Conservation (phyloP, 148 eudicot genomes). For the Dysphania ambrosioides region DNA sequence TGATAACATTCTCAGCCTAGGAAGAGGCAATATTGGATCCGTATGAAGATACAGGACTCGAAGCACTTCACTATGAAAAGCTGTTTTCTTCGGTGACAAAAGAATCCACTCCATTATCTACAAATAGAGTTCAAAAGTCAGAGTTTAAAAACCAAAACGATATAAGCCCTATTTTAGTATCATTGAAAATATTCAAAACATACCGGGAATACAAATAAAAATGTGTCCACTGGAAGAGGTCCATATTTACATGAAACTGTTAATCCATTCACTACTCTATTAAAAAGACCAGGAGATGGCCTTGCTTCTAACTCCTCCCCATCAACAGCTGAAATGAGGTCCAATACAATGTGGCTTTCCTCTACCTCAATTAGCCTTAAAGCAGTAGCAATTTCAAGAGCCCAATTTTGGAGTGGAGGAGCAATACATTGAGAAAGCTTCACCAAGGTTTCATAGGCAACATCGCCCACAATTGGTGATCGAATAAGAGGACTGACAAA, state of each 20-base stretch:
- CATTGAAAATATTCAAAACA: slow-evolving; percentile 15
- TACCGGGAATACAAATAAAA: slow-evolving; percentile 85
- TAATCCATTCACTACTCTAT: slow-evolving; percentile 64
- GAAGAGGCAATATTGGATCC: slow-evolving; percentile 89
- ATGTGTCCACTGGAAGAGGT: slow-evolving; percentile 92
- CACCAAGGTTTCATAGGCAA: slow-evolving; percentile 81
- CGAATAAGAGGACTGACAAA: slow-evolving; percentile 74
- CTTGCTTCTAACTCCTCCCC: slow-evolving; percentile 40
- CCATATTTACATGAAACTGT: slow-evolving; percentile 76
- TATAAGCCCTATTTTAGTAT: neutral
- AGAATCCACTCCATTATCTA: slow-evolving; percentile 89
- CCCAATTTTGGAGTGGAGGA: slow-evolving; percentile 85
- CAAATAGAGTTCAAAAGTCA: neutral
- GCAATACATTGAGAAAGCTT: slow-evolving; percentile 83
- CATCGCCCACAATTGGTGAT: slow-evolving; percentile 75
- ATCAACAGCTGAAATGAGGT: slow-evolving; percentile 48
- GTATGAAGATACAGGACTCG: slow-evolving; percentile 77
- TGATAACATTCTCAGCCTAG: slow-evolving; percentile 93
- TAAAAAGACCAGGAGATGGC: slow-evolving; percentile 63
- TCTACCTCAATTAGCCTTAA: slow-evolving; percentile 57
- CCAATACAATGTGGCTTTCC: slow-evolving; percentile 49
- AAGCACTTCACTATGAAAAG: slow-evolving; percentile 78
- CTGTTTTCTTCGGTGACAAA: slow-evolving; percentile 85
- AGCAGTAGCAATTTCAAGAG: slow-evolving; percentile 89
- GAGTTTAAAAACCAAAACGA: neutral